phyloP scores from a whole-genome alignment of 805 yeast species.

The Torulaspora quercuum region DNA sequence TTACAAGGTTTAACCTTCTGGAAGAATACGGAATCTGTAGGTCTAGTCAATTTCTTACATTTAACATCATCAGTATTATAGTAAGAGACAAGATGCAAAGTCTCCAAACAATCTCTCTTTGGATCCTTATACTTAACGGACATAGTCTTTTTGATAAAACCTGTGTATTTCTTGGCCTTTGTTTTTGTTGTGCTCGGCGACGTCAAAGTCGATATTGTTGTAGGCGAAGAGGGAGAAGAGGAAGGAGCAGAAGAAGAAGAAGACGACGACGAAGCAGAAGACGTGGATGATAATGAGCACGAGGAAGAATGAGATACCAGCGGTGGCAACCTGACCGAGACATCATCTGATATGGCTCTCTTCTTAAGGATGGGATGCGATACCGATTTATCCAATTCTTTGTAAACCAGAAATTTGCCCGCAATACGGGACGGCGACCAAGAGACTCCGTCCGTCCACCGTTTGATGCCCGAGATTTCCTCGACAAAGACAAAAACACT shows the following conservation, averaged over 20 bases:
- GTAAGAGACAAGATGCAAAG: constrained; percentile 68
- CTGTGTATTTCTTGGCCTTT: constrained; percentile 36
- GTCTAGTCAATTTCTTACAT: constrained; percentile 52
- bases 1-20: constrained; percentile 47
- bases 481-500: constrained; percentile 82
- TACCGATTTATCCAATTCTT: constrained; percentile 45
- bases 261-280: constrained; percentile 1
- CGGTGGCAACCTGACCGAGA: constrained; percentile 19
- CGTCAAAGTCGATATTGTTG: constrained; percentile 4
- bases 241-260: constrained; percentile 3
- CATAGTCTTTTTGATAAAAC: constrained; percentile 79
- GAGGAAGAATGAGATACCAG: constrained; percentile 4
- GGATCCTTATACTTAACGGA: constrained; percentile 51
- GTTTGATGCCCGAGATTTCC: constrained; percentile 73
- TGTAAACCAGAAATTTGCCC: constrained; percentile 79
- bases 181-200: constrained; percentile 1
- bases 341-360: constrained; percentile 34
- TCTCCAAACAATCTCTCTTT: constrained; percentile 13
- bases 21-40: constrained; percentile 51
- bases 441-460: constrained; percentile 96
- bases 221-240: constrained; percentile 1
- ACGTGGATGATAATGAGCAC: constrained; percentile 2
- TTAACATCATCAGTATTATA: constrained; percentile 73
- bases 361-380: constrained; percentile 30
- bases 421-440: constrained; percentile 92